Evolutionary conservation across 345 rosid genomes (phyloP), one percentile per base, ranked within the genome.

Genomic region (Gossypium turneri): DNA sequence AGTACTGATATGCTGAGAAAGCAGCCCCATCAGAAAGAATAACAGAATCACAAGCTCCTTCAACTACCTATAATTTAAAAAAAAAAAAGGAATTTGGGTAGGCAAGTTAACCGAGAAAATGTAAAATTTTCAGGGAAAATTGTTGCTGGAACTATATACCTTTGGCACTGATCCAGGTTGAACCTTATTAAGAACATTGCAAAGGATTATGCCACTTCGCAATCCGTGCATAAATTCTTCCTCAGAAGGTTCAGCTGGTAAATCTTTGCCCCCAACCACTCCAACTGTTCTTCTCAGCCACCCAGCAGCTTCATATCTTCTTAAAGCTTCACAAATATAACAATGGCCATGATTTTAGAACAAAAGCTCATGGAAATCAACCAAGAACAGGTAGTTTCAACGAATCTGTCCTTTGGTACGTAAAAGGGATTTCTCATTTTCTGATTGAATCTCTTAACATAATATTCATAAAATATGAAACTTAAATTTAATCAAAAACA

Each of bases 151-250:
- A 20, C 22, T 34, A 34, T 5, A 19, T 78, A 88, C 98, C 90
- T 92, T 94, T 16, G 90, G 82, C 48, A 94, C 88, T 9, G 96
- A 87, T 12, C 97, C 98, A 7, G 96, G 91, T 58, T 77, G 90
- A 78, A 94, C 85, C 86, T 90, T 94, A 83, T 94, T 94, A 70
- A 94, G 88, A 73, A 76, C 97, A 81, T 88, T 90, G 74, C 98
- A 94, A 66, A 94, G 95, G 0, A 91, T 80, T 47, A 94, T 94
- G 24, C 98, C 98, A 69, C 98, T 92, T 44, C 98, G 87, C 76
- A 94, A 82, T n/a, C 86, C 98, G 68, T 92, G 89, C 90, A 94
- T 84, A 69, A 94, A 94, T 71, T 91, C 98, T 75, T 92, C 98
- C 78, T 94, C 98, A 10, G 92, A 87, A 55, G 98, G 98, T 78